Percentiles rank a stretch among this genome's conserved stretches.
phyloP scores from a whole-genome alignment of 2,329 filamentous ascomycete genomes.

The Phialocephala subalpina region DNA sequence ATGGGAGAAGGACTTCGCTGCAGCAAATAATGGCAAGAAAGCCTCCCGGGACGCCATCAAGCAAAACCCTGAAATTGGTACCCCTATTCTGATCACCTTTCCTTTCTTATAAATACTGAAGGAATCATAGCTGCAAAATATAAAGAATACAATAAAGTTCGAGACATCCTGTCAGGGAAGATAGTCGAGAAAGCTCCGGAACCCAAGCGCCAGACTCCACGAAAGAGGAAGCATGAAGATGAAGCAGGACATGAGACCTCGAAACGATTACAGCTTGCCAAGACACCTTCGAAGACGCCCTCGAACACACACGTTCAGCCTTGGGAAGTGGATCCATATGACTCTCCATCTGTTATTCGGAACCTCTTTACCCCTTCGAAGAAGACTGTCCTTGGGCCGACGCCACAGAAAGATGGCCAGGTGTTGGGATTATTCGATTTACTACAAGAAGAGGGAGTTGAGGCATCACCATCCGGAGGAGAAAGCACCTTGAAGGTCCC shows the following conservation, averaged over 20 bases:
- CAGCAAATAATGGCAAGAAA: constrained; percentile 70
- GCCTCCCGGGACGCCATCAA: constrained; percentile 80
- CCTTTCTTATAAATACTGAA: constrained; percentile 13
- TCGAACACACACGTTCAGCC: constrained; percentile 46
- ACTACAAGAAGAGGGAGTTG: constrained; percentile 59
- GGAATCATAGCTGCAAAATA: constrained; percentile 62
- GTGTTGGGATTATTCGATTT: constrained; percentile 82
- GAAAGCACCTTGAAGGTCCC: constrained; percentile 36
- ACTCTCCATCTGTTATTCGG: constrained; percentile 63
- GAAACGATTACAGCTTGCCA: constrained; percentile 56
- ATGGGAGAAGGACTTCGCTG: constrained; percentile 76
- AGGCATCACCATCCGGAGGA: constrained; percentile 43
- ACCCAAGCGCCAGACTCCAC: constrained; percentile 43
- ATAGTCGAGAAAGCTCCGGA: constrained; percentile 39
- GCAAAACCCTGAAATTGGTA: constrained; percentile 74
- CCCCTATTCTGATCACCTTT: constrained; percentile 26
- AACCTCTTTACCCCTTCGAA: constrained; percentile 67
- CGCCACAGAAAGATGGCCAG: constrained; percentile 80
- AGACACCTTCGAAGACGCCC: constrained; percentile 55
- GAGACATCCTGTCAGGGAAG: constrained; percentile 66
- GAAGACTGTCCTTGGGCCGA: constrained; percentile 75
- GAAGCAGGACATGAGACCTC: constrained; percentile 54
- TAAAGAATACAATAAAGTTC: constrained; percentile 75
- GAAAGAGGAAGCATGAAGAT: constrained; percentile 48
- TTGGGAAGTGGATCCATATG: constrained; percentile 54